phyloP scores from a whole-genome alignment of 129 eudicot species.

The Calendula officinalis region DNA sequence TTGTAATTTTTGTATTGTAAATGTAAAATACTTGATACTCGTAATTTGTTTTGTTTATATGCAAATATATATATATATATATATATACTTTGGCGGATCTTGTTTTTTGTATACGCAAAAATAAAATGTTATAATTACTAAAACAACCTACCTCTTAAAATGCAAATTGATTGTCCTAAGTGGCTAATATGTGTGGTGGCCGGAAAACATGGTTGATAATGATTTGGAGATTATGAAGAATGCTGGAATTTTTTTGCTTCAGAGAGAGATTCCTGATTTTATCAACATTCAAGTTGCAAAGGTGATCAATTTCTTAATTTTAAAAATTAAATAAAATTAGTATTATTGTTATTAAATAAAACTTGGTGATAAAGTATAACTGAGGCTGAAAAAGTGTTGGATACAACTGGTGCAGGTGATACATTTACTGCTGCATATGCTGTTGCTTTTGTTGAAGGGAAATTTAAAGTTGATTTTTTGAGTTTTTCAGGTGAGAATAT shows the following conservation, averaged over 20 bases:
- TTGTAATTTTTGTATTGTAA: conserved; percentile 6
- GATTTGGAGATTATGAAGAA: conserved; percentile 55
- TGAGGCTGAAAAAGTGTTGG: conserved; percentile 72
- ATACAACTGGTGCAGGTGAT: conserved; percentile 97
- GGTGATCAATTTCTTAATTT: conserved; percentile 34
- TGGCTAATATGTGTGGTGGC: conserved; percentile 90
- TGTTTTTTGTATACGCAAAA: too few species aligned
- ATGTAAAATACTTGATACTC: background rate
- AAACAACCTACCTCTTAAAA: too few species aligned
- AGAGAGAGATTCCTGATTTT: conserved; percentile 89
- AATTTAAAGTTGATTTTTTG: conserved; percentile 69
- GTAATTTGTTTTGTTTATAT: background rate
- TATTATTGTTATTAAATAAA: too few species aligned
- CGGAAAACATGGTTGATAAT: conserved; percentile 26
- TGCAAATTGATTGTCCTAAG: too few species aligned
- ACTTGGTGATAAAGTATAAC: conserved; percentile 87
- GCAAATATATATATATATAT: too few species aligned
- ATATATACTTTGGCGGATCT: too few species aligned
- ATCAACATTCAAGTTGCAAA: conserved; percentile 88
- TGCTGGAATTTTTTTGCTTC: conserved; percentile 95
- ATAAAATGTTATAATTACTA: too few species aligned
- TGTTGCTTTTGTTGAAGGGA: conserved; percentile 92
- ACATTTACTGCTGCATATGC: conserved; percentile 98
- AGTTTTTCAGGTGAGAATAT: conserved; percentile 68
- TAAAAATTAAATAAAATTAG: too few species aligned